Percentiles rank a stretch among this genome's conserved stretches.
Evolutionary conservation across 306 rosid genomes (phyloP).

Genomic region (Pyrus pyrifolia): DNA sequence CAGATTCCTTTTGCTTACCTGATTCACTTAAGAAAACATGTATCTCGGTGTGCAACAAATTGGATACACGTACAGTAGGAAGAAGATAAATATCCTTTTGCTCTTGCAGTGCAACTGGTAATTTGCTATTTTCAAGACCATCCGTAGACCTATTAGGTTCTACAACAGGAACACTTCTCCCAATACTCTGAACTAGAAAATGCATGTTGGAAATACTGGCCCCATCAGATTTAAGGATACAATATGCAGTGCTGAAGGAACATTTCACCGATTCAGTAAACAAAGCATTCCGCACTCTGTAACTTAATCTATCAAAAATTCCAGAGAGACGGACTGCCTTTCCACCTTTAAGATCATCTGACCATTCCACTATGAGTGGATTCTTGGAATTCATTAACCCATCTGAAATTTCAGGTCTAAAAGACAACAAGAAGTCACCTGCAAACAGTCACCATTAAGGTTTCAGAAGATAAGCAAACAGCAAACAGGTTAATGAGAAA

Average conservation of each 20-base stretch:
- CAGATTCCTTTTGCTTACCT: slow-evolving; percentile 42
- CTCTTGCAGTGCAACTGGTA: slow-evolving; percentile 58
- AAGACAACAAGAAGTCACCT: slow-evolving; percentile 87
- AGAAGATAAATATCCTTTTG: slow-evolving; percentile 82
- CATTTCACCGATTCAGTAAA: slow-evolving; percentile 45
- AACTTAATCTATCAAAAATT: slow-evolving; percentile 69
- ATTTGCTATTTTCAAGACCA: slow-evolving; percentile 29
- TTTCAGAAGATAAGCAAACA: neutral
- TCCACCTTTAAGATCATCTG: slow-evolving; percentile 75
- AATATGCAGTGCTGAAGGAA: slow-evolving; percentile 68
- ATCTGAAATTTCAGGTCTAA: slow-evolving; percentile 62
- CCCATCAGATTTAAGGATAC: slow-evolving; percentile 52
- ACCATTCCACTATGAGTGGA: slow-evolving; percentile 65
- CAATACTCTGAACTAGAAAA: slow-evolving; percentile 75
- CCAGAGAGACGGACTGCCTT: slow-evolving; percentile 86
- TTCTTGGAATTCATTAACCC: slow-evolving; percentile 35
- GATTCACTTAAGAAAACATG: slow-evolving; percentile 68
- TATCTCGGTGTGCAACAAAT: slow-evolving; percentile 68
- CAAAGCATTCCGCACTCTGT: slow-evolving; percentile 76
- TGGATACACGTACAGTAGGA: slow-evolving; percentile 80
- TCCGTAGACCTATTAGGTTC: slow-evolving; percentile 39
- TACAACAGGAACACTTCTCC: slow-evolving; percentile 59
- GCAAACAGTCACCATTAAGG: slow-evolving; percentile 23
- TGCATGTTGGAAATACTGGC: slow-evolving; percentile 41
- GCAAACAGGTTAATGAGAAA: neutral